Conservation (phyloP, 148 eudicot species). For the Spergularia marina region DNA sequence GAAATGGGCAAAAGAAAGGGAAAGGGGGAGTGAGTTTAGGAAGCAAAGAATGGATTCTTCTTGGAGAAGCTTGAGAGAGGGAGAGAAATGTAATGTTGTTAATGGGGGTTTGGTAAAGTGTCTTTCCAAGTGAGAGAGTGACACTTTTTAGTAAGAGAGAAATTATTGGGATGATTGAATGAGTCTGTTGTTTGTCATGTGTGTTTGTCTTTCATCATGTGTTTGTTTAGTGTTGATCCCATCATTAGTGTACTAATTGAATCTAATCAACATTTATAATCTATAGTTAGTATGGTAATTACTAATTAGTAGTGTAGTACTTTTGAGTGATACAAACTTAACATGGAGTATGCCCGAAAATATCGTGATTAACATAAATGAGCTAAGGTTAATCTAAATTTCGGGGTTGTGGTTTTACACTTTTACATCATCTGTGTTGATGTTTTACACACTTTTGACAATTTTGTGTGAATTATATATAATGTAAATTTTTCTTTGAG, state of each 20-base stretch:
- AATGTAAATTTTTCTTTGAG: too few species aligned
- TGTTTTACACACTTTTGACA: too few species aligned
- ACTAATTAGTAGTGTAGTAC: too few species aligned
- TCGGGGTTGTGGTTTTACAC: too few species aligned
- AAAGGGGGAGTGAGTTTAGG: slow-evolving; percentile 8
- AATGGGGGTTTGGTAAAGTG: slow-evolving; percentile 1
- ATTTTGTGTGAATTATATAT: too few species aligned
- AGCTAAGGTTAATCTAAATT: too few species aligned
- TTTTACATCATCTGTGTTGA: too few species aligned
- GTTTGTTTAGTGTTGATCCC: not conserved
- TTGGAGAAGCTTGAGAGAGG: not conserved
- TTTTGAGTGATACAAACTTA: too few species aligned
- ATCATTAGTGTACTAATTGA: not conserved
- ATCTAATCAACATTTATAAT: too few species aligned
- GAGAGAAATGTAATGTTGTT: not conserved
- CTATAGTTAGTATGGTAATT: too few species aligned
- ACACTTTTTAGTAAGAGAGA: not conserved
- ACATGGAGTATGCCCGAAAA: too few species aligned
- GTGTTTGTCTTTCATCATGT: slow-evolving; percentile 2
- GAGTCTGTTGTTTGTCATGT: not conserved
- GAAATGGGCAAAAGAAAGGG: not conserved
- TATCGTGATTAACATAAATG: too few species aligned
- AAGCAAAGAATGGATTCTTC: slow-evolving; percentile 6
- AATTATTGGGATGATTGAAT: not conserved
- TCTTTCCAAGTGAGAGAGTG: not conserved